Percentiles rank a stretch among this genome's conserved stretches.
These are phyloP conservation scores for Zygosaccharomyces sapae DNA, from an alignment of 1,139 yeast species.

Conservation along the genomic window DNA sequence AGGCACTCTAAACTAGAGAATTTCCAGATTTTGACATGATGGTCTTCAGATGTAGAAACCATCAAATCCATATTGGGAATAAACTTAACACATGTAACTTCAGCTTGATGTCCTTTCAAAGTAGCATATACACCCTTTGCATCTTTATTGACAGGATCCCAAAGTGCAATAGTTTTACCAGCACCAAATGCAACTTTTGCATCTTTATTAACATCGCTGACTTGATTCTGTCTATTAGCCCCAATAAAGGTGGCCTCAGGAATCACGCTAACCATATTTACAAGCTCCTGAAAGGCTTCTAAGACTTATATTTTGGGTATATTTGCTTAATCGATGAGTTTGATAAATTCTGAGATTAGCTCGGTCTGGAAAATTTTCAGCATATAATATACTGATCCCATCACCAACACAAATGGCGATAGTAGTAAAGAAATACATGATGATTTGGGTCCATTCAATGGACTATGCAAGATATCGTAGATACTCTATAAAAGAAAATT, in stretches of 20 bases:
- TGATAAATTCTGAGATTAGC: conserved; percentile 10
- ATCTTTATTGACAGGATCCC: conserved; percentile 52
- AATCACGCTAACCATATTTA: conserved; percentile 11
- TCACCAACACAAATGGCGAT: background rate
- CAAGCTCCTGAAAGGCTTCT: background rate
- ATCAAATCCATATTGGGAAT: conserved; percentile 46
- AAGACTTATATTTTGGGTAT: background rate
- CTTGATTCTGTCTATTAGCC: conserved; percentile 70
- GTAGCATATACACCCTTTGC: conserved; percentile 51
- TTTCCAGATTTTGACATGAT: conserved; percentile 58
- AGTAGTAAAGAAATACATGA: conserved; percentile 1
- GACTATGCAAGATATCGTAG: background rate
- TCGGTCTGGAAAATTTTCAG: conserved; percentile 11
- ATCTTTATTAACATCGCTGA: conserved; percentile 50
- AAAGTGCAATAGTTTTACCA: conserved; percentile 64
- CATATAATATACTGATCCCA: background rate
- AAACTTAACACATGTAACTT: conserved; percentile 58
- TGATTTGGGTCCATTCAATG: background rate
- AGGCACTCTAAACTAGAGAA: conserved; percentile 29
- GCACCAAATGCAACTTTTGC: conserved; percentile 71
- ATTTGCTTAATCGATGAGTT: background rate
- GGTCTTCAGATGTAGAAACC: conserved; percentile 66
- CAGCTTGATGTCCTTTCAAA: conserved; percentile 54
- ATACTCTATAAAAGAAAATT: conserved; percentile 1
- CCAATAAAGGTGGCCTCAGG: conserved; percentile 67